phyloP scores from a whole-genome alignment of 148 eudicot species.

The Vaccinium vitisidaea region DNA sequence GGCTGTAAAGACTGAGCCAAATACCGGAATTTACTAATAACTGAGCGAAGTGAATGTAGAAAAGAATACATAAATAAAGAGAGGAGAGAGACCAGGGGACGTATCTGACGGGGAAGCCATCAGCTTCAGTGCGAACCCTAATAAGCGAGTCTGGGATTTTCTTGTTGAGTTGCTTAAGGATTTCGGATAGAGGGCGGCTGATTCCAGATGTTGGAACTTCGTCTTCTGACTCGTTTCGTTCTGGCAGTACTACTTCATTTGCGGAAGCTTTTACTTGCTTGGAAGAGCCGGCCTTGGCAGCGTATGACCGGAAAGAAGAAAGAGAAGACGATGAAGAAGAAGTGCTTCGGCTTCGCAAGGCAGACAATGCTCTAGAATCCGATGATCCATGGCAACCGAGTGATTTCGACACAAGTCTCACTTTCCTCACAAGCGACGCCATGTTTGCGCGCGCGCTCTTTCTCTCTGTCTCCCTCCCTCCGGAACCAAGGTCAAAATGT shows the following conservation, averaged over 20 bases:
- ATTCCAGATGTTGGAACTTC: conserved; percentile 61
- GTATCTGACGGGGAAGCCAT: conserved; percentile 63
- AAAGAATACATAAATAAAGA: not conserved
- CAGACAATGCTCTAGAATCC: not conserved
- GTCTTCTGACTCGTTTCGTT: not conserved
- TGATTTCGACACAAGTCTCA: not conserved
- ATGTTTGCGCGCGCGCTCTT: not conserved
- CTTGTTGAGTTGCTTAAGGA: conserved; percentile 73
- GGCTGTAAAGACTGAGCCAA: no score
- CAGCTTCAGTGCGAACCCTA: conserved; percentile 42
- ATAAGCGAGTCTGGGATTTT: conserved; percentile 70
- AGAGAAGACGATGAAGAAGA: not conserved
- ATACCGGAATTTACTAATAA: not conserved
- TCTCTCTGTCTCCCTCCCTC: not conserved
- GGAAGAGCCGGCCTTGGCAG: not conserved
- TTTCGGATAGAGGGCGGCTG: conserved; percentile 63
- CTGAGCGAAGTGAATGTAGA: not conserved
- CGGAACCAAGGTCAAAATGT: no score
- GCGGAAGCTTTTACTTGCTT: not conserved
- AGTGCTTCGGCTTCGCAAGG: not conserved
- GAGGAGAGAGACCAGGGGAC: conserved; percentile 56
- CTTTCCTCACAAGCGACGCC: conserved; percentile 17
- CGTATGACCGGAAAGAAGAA: conserved; percentile 9
- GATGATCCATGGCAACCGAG: not conserved
- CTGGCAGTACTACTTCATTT: not conserved